Evolutionary conservation across 768 basidiomycete species (phyloP).

Genomic region (Chalciporus pseudorubinellus): DNA sequence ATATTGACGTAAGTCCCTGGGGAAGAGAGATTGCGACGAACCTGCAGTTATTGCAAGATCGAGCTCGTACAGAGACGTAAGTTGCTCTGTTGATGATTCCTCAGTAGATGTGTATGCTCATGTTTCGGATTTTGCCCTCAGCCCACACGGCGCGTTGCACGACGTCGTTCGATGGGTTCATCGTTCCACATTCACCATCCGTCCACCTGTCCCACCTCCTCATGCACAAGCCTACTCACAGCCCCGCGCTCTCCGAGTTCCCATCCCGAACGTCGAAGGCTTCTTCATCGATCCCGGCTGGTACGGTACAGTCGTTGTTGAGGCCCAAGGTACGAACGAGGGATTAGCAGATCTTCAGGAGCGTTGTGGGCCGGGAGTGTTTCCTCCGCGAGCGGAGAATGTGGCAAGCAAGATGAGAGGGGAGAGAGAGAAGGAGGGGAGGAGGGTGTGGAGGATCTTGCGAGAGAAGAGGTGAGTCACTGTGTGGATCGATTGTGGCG

Average conservation of each 20-base stretch:
- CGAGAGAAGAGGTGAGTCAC: conserved; percentile 69
- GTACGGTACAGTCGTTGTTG: conserved; percentile 81
- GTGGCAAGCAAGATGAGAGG: conserved; percentile 33
- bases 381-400: conserved; percentile 55
- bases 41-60: conserved; percentile 73
- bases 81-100: conserved; percentile 28
- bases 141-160: conserved; percentile 76
- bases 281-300: conserved; percentile 73
- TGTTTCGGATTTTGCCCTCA: conserved; percentile 26
- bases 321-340: conserved; percentile 87
- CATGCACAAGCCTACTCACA: conserved; percentile 20
- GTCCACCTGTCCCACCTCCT: conserved; percentile 41
- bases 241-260: conserved; percentile 33
- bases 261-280: conserved; percentile 53
- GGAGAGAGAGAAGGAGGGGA: conserved; percentile 43
- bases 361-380: conserved; percentile 65
- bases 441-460: conserved; percentile 65
- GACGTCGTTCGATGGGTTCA: conserved; percentile 86
- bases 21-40: conserved; percentile 72
- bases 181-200: conserved; percentile 72
- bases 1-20: conserved; percentile 78
- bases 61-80: conserved; percentile 77
- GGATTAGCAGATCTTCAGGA: conserved; percentile 73
- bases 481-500: background rate
- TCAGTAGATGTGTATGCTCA: conserved; percentile 4